These are phyloP conservation scores for Cytospora chrysosperma DNA, from an alignment of 2,329 filamentous ascomycete genomes.

Conservation along the genomic window DNA sequence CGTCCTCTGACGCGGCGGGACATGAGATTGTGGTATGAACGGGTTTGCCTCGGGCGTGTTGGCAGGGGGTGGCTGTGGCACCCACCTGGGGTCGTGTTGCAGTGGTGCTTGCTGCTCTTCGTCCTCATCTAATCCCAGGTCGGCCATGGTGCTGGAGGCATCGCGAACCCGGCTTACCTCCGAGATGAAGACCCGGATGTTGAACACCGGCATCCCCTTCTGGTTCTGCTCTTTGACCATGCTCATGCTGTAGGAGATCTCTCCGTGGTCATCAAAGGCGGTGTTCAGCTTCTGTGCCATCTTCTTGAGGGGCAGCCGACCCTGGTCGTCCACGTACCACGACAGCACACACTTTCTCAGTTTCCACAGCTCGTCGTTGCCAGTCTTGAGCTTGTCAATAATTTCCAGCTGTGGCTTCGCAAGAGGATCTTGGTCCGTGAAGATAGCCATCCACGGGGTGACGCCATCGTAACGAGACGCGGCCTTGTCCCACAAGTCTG, in stretches of 20 bases:
- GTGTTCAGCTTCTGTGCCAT: slow-evolving; percentile 16
- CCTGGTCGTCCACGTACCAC: slow-evolving; percentile 14
- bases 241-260: slow-evolving; percentile 6
- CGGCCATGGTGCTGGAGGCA: slow-evolving; percentile 3
- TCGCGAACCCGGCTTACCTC: slow-evolving; percentile 25
- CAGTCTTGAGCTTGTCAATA: slow-evolving; percentile 15
- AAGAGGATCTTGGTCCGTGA: slow-evolving; percentile 18
- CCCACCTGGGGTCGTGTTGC: neutral
- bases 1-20: neutral
- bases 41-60: neutral
- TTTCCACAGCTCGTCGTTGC: neutral
- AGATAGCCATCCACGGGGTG: slow-evolving; percentile 17
- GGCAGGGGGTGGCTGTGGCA: neutral
- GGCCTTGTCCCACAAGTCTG: neutral
- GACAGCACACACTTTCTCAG: slow-evolving; percentile 6
- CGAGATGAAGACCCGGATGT: slow-evolving; percentile 25
- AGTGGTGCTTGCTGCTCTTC: neutral
- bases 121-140: neutral
- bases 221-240: slow-evolving; percentile 5
- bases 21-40: neutral
- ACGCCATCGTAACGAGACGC: neutral
- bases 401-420: slow-evolving; percentile 9
- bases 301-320: slow-evolving; percentile 3
- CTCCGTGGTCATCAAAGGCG: slow-evolving; percentile 15
- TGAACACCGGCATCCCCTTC: slow-evolving; percentile 17